These are phyloP conservation scores for Trematosphaeria pertusa DNA, from an alignment of 2,329 filamentous ascomycete genomes.

Conservation along the genomic window DNA sequence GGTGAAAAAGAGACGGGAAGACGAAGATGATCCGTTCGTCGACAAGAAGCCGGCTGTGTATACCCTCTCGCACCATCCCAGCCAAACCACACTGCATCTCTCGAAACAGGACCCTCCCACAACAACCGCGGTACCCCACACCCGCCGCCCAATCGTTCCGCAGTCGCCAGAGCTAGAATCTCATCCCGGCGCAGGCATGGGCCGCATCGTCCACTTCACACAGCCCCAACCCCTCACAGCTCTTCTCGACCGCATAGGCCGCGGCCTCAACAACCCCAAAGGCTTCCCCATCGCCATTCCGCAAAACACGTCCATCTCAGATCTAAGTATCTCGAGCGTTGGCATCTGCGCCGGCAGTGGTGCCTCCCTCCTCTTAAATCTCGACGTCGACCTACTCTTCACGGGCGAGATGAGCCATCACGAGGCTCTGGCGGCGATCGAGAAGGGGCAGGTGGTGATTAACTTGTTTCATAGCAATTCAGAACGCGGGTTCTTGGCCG, in stretches of 20 bases:
- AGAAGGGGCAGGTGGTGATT: slow-evolving; percentile 82
- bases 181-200: slow-evolving; percentile 63
- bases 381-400: slow-evolving; percentile 79
- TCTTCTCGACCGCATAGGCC: slow-evolving; percentile 68
- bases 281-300: slow-evolving; percentile 70
- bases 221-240: slow-evolving; percentile 59
- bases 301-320: slow-evolving; percentile 61
- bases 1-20: slow-evolving; percentile 14
- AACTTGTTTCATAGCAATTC: slow-evolving; percentile 93
- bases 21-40: slow-evolving; percentile 46
- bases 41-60: slow-evolving; percentile 50
- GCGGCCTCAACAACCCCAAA: slow-evolving; percentile 70
- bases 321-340: slow-evolving; percentile 69
- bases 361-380: slow-evolving; percentile 73
- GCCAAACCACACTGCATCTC: slow-evolving; percentile 48
- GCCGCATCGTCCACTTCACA: slow-evolving; percentile 64
- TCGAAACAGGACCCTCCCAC: slow-evolving; percentile 31
- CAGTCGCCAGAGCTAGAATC: slow-evolving; percentile 49
- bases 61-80: slow-evolving; percentile 57
- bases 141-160: slow-evolving; percentile 61
- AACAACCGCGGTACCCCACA: slow-evolving; percentile 49
- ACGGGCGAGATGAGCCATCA: slow-evolving; percentile 96
- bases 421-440: slow-evolving; percentile 84
- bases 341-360: slow-evolving; percentile 93
- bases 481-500: slow-evolving; percentile 80